These are phyloP conservation scores for Rhinocladiella similis DNA, from an alignment of 2,329 filamentous ascomycete species.

Conservation along the genomic window DNA sequence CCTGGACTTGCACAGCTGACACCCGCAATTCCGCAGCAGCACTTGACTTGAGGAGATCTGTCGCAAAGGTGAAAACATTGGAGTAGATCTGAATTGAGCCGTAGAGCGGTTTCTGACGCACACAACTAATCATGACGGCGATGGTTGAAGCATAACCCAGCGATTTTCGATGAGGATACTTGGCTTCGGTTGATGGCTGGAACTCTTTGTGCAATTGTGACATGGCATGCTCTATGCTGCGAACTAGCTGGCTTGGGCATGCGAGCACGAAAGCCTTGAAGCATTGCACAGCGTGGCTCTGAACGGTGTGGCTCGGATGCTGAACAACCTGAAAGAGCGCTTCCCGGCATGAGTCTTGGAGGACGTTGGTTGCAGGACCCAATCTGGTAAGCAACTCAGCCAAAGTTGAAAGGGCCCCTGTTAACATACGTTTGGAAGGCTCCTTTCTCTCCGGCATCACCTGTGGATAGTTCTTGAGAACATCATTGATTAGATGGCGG, in stretches of 20 bases:
- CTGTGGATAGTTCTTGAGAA: conserved; percentile 93
- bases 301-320: conserved; percentile 94
- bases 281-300: conserved; percentile 83
- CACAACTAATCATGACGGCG: conserved; percentile 86
- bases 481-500: conserved; percentile 77
- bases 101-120: conserved; percentile 82
- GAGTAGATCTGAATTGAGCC: conserved; percentile 96
- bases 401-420: conserved; percentile 75
- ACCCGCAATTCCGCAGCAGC: conserved; percentile 86
- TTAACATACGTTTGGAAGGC: conserved; percentile 82
- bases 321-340: conserved; percentile 85
- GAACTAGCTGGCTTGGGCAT: conserved; percentile 87
- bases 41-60: conserved; percentile 86
- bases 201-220: conserved; percentile 90
- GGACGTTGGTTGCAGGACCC: conserved; percentile 75
- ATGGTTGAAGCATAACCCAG: conserved; percentile 90
- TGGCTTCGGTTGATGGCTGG: conserved; percentile 49
- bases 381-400: conserved; percentile 75
- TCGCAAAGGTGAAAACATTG: conserved; percentile 85
- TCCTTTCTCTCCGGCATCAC: conserved; percentile 82
- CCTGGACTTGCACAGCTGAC: conserved; percentile 92
- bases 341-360: conserved; percentile 83
- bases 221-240: conserved; percentile 92
- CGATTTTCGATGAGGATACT: conserved; percentile 76
- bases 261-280: conserved; percentile 84